Evolutionary conservation across 345 rosid species (phyloP).

Genomic region (Salix suchowensis): DNA sequence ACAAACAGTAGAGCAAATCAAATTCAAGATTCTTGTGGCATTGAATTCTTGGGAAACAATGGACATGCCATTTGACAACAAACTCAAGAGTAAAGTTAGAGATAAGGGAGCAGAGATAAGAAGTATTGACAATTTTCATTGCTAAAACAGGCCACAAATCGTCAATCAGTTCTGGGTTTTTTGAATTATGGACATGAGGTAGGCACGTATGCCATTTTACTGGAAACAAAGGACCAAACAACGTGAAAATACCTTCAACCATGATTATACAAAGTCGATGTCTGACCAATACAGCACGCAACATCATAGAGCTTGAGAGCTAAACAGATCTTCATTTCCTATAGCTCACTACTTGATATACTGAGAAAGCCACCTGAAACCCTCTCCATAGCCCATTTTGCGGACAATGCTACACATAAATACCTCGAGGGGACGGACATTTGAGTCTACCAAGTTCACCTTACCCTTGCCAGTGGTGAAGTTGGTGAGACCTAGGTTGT

Average conservation of each 20-base stretch:
- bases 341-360: slow-evolving; percentile 46
- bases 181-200: not conserved
- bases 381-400: slow-evolving; percentile 76
- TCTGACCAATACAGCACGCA: slow-evolving; percentile 20
- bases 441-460: slow-evolving; percentile 44
- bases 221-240: not conserved
- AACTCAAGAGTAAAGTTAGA: not conserved
- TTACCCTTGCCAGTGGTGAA: slow-evolving; percentile 75
- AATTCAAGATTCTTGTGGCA: not conserved
- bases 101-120: not conserved
- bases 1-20: not conserved
- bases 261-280: not conserved
- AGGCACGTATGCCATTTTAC: slow-evolving; percentile 7
- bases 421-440: slow-evolving; percentile 61
- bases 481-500: slow-evolving; percentile 58
- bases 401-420: slow-evolving; percentile 78
- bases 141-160: not conserved
- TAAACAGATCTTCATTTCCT: not conserved
- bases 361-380: slow-evolving; percentile 73
- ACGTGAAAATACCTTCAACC: slow-evolving; percentile 7
- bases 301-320: slow-evolving; percentile 8
- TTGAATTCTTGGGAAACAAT: not conserved
- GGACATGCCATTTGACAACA: not conserved
- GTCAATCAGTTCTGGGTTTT: not conserved
- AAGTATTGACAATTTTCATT: not conserved